These are phyloP conservation scores for Trichoderma breve DNA, from an alignment of 2,329 filamentous ascomycete species.

Conservation along the genomic window DNA sequence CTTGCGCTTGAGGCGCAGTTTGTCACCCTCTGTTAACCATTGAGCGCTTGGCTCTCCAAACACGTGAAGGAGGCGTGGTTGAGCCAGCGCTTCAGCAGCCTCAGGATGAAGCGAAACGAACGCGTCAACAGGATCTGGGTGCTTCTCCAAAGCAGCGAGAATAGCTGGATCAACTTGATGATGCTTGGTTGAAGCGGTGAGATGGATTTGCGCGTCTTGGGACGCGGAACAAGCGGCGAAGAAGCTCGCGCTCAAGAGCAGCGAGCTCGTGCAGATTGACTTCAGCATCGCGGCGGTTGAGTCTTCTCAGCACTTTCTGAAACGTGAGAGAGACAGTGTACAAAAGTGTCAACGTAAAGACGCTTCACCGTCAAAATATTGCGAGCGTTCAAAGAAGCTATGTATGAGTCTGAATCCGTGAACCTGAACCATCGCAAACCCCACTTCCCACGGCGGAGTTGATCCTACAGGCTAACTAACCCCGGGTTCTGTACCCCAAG, in stretches of 20 bases:
- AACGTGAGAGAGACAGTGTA: neutral
- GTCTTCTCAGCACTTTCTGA: neutral
- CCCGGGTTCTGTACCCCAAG: neutral
- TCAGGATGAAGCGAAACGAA: conserved; percentile 29
- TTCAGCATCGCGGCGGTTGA: neutral
- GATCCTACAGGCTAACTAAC: neutral
- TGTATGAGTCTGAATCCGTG: neutral
- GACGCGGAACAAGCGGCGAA: conserved; percentile 1
- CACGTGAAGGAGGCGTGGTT: conserved; percentile 61
- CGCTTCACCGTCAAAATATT: neutral
- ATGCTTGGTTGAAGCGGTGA: conserved; percentile 14
- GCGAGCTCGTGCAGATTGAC: conserved; percentile 14
- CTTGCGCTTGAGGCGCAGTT: conserved; percentile 64
- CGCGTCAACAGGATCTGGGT: conserved; percentile 33
- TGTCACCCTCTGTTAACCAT: conserved; percentile 73
- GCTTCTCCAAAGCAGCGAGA: conserved; percentile 26
- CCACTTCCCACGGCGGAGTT: neutral
- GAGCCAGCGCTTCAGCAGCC: conserved; percentile 30
- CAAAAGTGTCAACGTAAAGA: neutral
- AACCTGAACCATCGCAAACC: neutral
- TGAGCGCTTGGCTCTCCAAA: conserved; percentile 58
- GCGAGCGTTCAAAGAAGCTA: neutral
- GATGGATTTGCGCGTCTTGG: conserved; percentile 21
- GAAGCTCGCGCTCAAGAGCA: conserved; percentile 17
- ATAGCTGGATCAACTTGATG: conserved; percentile 27